A percentile compares a stretch with the other conserved stretches of the same genome.
Conservation (phyloP, 176 grass and related monocot genomes). For the Zizania latifolia region DNA sequence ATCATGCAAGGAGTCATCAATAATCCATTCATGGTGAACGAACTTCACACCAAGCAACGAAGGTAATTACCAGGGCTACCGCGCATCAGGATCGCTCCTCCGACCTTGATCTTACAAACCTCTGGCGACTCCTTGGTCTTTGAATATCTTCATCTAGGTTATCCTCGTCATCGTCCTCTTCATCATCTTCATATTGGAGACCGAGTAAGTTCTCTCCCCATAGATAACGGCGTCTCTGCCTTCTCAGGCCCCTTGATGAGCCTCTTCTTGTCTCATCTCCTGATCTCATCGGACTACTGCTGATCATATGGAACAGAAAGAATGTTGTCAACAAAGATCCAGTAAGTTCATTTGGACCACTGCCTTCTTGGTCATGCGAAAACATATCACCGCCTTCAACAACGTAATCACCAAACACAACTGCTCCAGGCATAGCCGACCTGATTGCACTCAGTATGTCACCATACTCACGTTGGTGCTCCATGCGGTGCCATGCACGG, state of each 20-base stretch:
- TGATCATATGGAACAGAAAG: constrained; percentile 67
- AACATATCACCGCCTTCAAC: constrained; percentile 50
- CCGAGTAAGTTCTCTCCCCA: constrained; percentile 82
- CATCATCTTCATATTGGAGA: constrained; percentile 47
- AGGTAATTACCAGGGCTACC: constrained; percentile 20
- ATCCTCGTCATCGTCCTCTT: constrained; percentile 22
- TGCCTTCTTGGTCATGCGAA: constrained; percentile 32
- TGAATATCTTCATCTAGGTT: constrained; percentile 53
- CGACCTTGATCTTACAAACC: constrained; percentile 49
- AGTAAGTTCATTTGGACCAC: constrained; percentile 40
- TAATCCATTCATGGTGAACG: constrained; percentile 38
- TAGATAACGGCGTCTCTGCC: constrained; percentile 61
- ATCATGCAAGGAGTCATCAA: constrained; percentile 15
- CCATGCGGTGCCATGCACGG: constrained; percentile 55
- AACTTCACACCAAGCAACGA: constrained; percentile 16
- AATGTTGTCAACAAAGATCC: constrained; percentile 61
- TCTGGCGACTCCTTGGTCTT: constrained; percentile 50
- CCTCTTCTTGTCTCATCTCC: constrained; percentile 47
- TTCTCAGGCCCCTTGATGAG: constrained; percentile 38
- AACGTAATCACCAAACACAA: constrained; percentile 73
- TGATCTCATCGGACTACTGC: constrained; percentile 38
- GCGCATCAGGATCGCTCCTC: constrained; percentile 38
- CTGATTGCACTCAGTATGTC: constrained; percentile 79
- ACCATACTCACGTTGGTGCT: constrained; percentile 68
- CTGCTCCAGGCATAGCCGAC: constrained; percentile 65